Conservation (phyloP, 176 grass and related monocot genomes). For the Coix lacrymajobi region DNA sequence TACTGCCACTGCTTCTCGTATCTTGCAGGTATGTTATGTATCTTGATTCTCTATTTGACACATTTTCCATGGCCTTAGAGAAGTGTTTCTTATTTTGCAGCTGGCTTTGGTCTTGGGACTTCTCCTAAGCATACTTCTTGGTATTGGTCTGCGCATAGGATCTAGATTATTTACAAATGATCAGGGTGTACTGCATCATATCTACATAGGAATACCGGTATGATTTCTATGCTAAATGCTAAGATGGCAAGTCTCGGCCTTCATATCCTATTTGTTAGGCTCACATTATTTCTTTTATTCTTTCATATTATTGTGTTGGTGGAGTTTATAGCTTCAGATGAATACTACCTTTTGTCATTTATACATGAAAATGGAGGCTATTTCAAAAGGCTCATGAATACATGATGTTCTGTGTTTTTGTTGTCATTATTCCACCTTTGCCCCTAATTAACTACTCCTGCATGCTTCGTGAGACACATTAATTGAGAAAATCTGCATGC, state of each 20-base stretch:
- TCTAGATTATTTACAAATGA: conserved; percentile 77
- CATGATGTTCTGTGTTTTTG: neutral
- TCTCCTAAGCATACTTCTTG: conserved; percentile 56
- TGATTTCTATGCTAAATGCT: conserved; percentile 1
- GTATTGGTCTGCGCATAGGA: conserved; percentile 47
- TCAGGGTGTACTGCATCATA: conserved; percentile 46
- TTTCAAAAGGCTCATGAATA: neutral
- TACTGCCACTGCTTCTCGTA: conserved; percentile 53
- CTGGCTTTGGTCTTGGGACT: conserved; percentile 64
- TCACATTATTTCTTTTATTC: neutral
- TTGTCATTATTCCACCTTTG: neutral
- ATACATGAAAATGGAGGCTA: neutral
- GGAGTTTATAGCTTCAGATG: neutral
- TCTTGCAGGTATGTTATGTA: conserved; percentile 56
- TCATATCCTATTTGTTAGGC: neutral
- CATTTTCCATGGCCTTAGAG: neutral
- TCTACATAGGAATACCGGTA: conserved; percentile 80
- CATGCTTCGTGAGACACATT: neutral
- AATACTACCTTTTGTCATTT: neutral
- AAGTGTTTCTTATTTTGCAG: conserved; percentile 29
- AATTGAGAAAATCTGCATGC: neutral
- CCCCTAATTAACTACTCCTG: neutral
- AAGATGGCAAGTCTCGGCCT: neutral
- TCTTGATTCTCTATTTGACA: neutral
- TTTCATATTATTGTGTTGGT: neutral